Evolutionary conservation across 2,329 filamentous ascomycete species (phyloP), one percentile per base, ranked within the genome.

Genomic region (Alternaria sp.): DNA sequence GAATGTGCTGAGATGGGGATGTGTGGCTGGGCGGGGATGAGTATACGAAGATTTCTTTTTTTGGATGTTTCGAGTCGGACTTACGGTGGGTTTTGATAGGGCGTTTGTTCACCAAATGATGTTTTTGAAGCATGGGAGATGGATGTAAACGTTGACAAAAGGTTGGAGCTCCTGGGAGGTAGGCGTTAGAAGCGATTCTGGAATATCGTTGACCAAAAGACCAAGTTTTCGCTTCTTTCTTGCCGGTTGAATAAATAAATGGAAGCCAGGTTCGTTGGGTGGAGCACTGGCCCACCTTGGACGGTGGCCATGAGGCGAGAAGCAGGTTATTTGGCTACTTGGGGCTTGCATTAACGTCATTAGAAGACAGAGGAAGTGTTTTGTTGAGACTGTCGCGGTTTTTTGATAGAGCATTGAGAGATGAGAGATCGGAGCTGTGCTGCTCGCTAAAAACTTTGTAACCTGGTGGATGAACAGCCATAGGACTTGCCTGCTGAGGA

Each of bases 161-260:
- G 44, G 2, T 33, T 24, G 5, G 13, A 34, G 3, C 23, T 23
- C 13, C 44, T 48, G 21, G 10, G 29, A 14, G 4, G 4, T 10
- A 4, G 31, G 23, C 13, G 44, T 48, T 48, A 48, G 29, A 36
- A 6, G 24, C 1, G 21, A 17, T 4, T 48, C 13, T 24, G 44
- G 21, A 11, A 10, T 0, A 7, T n/a, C 4, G 1, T 11, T 23
- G 14, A 48, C 14, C 44, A 26, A 36, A 26, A 4, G 6, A 48
- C 13, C 9, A 10, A 33, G 17, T 5, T 5, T n/a, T 13, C 11
- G 5, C n/a, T 11, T 10, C 8, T 6, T 17, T 21, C 29, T 24
- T 5, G 0, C 4, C 21, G 13, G 33, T 7, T 23, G 13, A 21
- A 5, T 2, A 0, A 1, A 10, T 4, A 4, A 0, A 2, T 11